Evolutionary conservation across 139 green algal species (phyloP).

Genomic region (Asterochloris erici): DNA sequence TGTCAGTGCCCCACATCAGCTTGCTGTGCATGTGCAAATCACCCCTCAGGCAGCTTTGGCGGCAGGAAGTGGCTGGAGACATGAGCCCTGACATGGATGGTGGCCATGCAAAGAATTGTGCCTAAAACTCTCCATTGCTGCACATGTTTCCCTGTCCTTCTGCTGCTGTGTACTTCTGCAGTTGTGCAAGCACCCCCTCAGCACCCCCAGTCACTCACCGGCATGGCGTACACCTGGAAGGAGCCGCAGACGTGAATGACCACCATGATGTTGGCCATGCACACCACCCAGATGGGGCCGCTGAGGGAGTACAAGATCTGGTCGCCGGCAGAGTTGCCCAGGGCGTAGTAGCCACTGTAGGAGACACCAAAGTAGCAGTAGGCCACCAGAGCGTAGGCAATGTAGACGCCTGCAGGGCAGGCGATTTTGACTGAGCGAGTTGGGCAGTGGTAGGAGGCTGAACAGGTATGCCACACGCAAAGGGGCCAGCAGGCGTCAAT

Average conservation of each 20-base stretch:
- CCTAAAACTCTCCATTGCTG: background rate
- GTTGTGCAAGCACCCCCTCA: too few relatives aligned
- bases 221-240: background rate
- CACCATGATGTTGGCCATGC: constrained; percentile 30
- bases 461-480: too few relatives aligned
- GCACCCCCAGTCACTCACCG: background rate
- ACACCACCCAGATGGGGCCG: constrained; percentile 23
- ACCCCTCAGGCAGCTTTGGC: too few relatives aligned
- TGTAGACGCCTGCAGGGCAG: constrained; percentile 18
- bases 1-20: too few relatives aligned
- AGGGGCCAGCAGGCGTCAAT: too few relatives aligned
- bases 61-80: background rate
- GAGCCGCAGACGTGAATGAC: constrained; percentile 24
- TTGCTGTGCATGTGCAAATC: too few relatives aligned
- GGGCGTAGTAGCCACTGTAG: constrained; percentile 27
- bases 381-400: constrained; percentile 32
- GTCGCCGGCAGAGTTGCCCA: constrained; percentile 19
- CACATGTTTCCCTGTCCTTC: background rate
- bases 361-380: constrained; percentile 29
- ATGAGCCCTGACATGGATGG: background rate
- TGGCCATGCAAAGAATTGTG: background rate
- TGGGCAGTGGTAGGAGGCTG: too few relatives aligned
- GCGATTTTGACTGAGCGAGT: too few relatives aligned
- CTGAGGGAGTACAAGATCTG: constrained; percentile 33
- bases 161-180: too few relatives aligned